These are phyloP conservation scores for Talaromyces amestolkiae DNA, from an alignment of 2,329 filamentous ascomycete genomes.

Conservation along the genomic window DNA sequence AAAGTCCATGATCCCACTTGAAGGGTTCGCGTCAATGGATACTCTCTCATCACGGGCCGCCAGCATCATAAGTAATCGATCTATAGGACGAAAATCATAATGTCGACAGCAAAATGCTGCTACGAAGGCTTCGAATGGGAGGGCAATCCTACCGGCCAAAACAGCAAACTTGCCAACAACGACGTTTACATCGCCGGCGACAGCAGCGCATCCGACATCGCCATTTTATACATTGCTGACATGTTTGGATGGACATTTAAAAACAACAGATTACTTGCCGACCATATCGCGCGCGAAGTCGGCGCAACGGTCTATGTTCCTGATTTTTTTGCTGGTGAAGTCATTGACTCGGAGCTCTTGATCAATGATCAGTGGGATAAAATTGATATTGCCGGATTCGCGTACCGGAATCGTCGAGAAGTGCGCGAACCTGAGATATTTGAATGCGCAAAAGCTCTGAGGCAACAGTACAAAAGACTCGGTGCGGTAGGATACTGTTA, in stretches of 20 bases:
- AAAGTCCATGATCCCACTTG: not conserved
- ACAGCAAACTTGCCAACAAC: constrained; percentile 32
- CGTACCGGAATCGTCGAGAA: constrained; percentile 37
- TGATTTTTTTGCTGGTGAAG: constrained; percentile 40
- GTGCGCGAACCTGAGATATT: constrained; percentile 41
- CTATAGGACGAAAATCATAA: not conserved
- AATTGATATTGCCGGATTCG: constrained; percentile 43
- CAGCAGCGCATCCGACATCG: constrained; percentile 29
- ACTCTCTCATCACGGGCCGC: no score
- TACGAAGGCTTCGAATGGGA: constrained; percentile 42
- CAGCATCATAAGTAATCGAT: not conserved
- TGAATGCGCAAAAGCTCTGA: constrained; percentile 36
- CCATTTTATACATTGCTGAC: constrained; percentile 41
- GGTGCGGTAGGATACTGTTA: constrained; percentile 53
- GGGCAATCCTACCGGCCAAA: constrained; percentile 37
- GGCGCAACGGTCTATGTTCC: constrained; percentile 48
- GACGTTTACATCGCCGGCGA: constrained; percentile 40
- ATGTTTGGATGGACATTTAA: constrained; percentile 47
- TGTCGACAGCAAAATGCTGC: constrained; percentile 23
- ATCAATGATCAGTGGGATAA: constrained; percentile 28
- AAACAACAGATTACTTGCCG: constrained; percentile 48
- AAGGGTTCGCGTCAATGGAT: not conserved
- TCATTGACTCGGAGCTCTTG: constrained; percentile 31
- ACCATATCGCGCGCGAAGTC: constrained; percentile 48
- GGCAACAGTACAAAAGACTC: constrained; percentile 31